Evolutionary conservation across 2,329 filamentous ascomycete genomes (phyloP), one percentile per base, ranked within the genome.

Genomic region (Arthrobotrys musiformis): DNA sequence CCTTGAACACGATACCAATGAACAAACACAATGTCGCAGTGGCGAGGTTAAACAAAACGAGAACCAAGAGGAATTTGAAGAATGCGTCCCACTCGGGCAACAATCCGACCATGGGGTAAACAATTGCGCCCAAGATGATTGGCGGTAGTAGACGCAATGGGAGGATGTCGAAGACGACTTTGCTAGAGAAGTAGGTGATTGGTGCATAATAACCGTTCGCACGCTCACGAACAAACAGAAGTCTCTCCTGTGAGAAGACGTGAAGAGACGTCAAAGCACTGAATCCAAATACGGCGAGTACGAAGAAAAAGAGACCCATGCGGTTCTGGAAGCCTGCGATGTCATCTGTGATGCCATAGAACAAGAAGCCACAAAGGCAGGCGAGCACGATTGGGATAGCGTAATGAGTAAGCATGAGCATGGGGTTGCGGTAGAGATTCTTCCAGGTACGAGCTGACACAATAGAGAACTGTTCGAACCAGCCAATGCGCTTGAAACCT

Each of bases 321-420:
- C 95, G 90, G 83, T 99, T 99, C 84, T 99, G 95, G 88, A 99
- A 99, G 35, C 96, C 95, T 78, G 93, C 91, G 80, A 99, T 97
- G 82, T 99, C 94, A 82, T 97, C 93, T 0, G 94, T 97, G 56
- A 99, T 86, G 1, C 94, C 95, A 81, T 98, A 99, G 86, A 98
- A 99, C 11, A 99, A 88, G 84, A 92, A 98, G 2, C 95, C 95
- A 1, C 94, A 94, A 72, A 99, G 91, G 4, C 73, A 69, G 1
- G 94, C 95, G 4, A 99, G 88, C 0, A 98, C 85, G 77, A 99
- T 98, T 6, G 95, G 93, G 80, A 97, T 98, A 40, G 95, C 95
- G 82, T 98, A 99, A 84, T 99, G 95, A 0, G 94, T 97, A 72
- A 99, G 88, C 95, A 99, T 99, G 75, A 99, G 86, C 89, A 98